Evolutionary conservation across 495 filamentous ascomycete genomes (phyloP).

Genomic region (Apiosordaria backusii): DNA sequence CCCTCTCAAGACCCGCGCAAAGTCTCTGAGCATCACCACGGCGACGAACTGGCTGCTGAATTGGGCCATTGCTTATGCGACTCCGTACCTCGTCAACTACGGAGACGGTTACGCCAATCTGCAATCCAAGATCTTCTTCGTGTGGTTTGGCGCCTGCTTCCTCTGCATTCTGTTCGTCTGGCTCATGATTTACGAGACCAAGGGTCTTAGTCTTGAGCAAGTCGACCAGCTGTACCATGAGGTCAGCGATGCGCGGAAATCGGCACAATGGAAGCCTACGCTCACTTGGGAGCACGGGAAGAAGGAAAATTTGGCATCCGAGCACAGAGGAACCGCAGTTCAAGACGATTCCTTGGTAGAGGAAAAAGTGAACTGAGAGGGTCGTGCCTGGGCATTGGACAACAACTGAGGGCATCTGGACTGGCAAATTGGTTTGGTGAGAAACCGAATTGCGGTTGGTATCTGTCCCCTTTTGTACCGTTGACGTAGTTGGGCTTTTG

Average conservation of each 20-base stretch:
- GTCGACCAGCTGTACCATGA: not conserved
- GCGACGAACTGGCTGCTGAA: constrained; percentile 68
- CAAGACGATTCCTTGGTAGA: not conserved
- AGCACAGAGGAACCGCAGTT: not conserved
- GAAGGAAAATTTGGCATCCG: not conserved
- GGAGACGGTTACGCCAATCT: constrained; percentile 66
- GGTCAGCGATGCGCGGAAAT: not conserved
- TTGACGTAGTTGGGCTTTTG: no score
- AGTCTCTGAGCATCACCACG: constrained; percentile 68
- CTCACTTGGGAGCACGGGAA: not conserved
- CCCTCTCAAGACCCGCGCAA: constrained; percentile 69
- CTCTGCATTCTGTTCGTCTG: constrained; percentile 67
- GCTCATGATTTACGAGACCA: no score
- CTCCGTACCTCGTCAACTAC: no score
- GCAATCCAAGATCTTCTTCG: constrained; percentile 72
- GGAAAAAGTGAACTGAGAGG: not conserved
- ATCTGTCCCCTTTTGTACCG: no score
- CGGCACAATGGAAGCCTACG: not conserved
- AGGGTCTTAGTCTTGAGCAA: no score
- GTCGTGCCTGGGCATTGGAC: no score
- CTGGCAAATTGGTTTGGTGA: no score
- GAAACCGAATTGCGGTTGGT: no score
- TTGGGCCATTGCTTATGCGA: no score
- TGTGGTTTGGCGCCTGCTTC: constrained; percentile 73
- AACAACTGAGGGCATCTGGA: no score